Conservation (phyloP, 371 early-diverging fungal genomes). For the Scutellospora calospora region DNA sequence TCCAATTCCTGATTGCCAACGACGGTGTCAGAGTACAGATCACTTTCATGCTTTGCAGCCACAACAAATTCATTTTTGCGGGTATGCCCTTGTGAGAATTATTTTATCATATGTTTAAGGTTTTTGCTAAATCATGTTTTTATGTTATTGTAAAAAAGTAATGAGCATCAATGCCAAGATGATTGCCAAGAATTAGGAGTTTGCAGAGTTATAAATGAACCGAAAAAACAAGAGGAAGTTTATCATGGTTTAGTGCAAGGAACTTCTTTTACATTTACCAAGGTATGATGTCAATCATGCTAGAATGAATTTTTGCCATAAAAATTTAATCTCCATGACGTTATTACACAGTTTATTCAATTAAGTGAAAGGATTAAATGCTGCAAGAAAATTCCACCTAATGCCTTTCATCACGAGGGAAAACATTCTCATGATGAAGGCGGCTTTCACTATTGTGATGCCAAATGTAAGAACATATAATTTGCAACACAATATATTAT, state of each 20-base stretch:
- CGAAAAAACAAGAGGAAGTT: not conserved
- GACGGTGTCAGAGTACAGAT: constrained; percentile 19
- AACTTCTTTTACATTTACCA: constrained; percentile 10
- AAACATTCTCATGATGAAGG: constrained; percentile 23
- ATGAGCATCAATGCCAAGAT: constrained; percentile 40
- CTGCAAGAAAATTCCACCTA: constrained; percentile 37
- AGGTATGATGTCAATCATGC: not conserved
- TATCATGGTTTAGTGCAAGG: constrained; percentile 12
- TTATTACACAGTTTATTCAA: constrained; percentile 22
- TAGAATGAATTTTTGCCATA: not conserved
- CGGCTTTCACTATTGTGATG: constrained; percentile 24
- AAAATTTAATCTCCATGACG: not conserved
- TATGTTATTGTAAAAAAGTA: not conserved
- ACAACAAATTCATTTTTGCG: constrained; percentile 34
- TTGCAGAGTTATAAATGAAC: constrained; percentile 21
- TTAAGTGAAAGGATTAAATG: constrained; percentile 3
- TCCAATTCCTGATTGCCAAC: constrained; percentile 19
- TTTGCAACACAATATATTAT: no score
- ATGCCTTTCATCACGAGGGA: constrained; percentile 29
- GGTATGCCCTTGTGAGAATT: not conserved
- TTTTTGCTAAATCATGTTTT: not conserved
- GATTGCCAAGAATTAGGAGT: constrained; percentile 32
- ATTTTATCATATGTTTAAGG: not conserved
- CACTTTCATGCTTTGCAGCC: constrained; percentile 39
- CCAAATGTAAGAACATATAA: not conserved